phyloP scores from a whole-genome alignment of 805 yeast genomes.

The Saccharomyces paradoxus region DNA sequence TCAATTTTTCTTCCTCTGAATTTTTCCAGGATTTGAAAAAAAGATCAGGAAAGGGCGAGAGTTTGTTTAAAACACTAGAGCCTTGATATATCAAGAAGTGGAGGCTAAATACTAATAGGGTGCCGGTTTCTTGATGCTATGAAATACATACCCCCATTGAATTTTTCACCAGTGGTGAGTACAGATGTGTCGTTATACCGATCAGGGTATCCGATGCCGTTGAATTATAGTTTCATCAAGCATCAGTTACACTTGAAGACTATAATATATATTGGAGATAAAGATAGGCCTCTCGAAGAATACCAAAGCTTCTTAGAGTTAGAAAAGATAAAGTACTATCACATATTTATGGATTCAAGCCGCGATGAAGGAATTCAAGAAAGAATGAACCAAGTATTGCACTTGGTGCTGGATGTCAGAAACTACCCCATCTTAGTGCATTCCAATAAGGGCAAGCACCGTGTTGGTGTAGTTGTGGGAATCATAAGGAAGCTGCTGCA shows the following conservation, averaged over 20 bases:
- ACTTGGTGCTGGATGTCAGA: conserved; percentile 48
- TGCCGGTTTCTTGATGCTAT: background rate
- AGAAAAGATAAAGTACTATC: conserved; percentile 46
- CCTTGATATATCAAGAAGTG: background rate
- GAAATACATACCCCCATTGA: conserved; percentile 76
- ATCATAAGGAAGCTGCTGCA: conserved; percentile 76
- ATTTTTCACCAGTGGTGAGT: conserved; percentile 64
- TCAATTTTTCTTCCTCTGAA: background rate
- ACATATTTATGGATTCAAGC: conserved; percentile 61
- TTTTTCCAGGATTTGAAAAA: background rate
- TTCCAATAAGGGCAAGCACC: conserved; percentile 94
- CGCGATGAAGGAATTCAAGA: conserved; percentile 62
- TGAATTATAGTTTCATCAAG: conserved; percentile 71
- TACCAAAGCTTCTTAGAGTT: conserved; percentile 61
- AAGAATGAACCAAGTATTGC: conserved; percentile 49
- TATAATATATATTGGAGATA: conserved; percentile 78
- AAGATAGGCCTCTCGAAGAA: conserved; percentile 42
- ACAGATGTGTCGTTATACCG: conserved; percentile 75
- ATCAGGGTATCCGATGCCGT: conserved; percentile 88
- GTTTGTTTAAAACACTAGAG: background rate
- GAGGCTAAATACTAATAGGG: background rate
- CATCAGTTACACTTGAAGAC: conserved; percentile 61
- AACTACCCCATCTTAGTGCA: conserved; percentile 86
- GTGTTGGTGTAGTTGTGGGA: conserved; percentile 92
- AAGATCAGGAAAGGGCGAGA: background rate